phyloP scores from a whole-genome alignment of 139 green algal species.

The Chlorella sorokiniana region DNA sequence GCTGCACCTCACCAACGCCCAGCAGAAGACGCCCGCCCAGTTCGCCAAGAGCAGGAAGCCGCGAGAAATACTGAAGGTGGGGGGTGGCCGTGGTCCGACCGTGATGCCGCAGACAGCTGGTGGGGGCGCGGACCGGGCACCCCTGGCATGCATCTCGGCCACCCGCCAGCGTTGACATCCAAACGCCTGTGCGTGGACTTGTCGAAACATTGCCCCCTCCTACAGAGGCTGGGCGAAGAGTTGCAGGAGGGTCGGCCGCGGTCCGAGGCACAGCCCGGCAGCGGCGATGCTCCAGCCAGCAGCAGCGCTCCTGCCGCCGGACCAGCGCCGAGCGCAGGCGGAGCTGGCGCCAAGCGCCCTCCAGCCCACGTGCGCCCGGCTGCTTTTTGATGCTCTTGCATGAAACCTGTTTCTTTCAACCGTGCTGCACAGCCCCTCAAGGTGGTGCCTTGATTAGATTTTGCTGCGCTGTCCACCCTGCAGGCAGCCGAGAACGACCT shows the following conservation, averaged over 20 bases:
- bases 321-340: not conserved
- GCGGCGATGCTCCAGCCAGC: not conserved
- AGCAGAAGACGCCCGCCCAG: not conserved
- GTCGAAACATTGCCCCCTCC: not conserved
- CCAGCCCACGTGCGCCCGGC: not conserved
- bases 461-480: not conserved
- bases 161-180: not conserved
- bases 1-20: not conserved
- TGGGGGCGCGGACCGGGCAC: not conserved
- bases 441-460: too few relatives aligned
- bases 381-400: not conserved
- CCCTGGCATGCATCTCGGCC: too few relatives aligned
- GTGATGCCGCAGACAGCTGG: too few relatives aligned
- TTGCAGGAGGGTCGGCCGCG: not conserved
- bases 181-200: not conserved
- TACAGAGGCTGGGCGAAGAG: not conserved
- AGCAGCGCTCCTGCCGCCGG: not conserved
- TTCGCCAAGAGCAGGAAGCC: constrained; percentile 5
- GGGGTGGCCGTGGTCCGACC: not conserved
- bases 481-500: not conserved
- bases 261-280: not conserved
- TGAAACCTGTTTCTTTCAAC: not conserved
- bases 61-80: not conserved
- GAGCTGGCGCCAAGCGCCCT: not conserved
- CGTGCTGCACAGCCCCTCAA: too few relatives aligned